Evolutionary conservation across 257 asterid species (phyloP), one percentile per base, ranked within the genome.

Genomic region (Lithospermum erythrorhizon): DNA sequence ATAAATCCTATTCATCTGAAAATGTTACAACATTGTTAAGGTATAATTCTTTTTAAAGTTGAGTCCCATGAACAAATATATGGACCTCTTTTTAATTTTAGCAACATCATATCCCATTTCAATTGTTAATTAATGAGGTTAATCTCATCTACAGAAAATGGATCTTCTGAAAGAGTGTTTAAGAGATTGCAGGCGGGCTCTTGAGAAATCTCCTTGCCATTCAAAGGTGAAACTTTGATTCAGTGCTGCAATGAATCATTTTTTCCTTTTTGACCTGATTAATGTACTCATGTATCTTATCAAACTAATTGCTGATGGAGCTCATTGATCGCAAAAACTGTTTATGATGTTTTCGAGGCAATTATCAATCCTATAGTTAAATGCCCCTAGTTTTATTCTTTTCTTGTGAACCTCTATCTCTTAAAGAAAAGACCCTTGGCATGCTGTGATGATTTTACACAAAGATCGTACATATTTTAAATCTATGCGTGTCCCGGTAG

Each of bases 151-250:
- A 70, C 84, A 91, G 98, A 86, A 91, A 69, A 74, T 91, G 83
- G 95, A 89, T 68, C 77, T 79, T 19, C 70, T 72, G 62, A 27
- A 63, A 67, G 95, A 84, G 76, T 82, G 94, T 72, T 62, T 81
- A 59, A 86, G 85, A 68, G 98, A 91, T 76, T 75, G 89, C 76
- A 74, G 57, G 56, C 73, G 95, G 60, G 82, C 95, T 72, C 83
- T 91, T 70, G 71, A 61, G 41, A 57, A 78, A 52, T 81, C 60
- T 71, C 90, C 98, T 14, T 70, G 68, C 58, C 85, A 86, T 73
- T 83, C 93, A 7, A 91, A 91, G 96, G 98, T 88, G 68, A 55
- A 64, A 4, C 68, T 55, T 58, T 29, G 6, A 25, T 61, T 60
- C 53, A 49, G 24, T 55, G 17, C 61, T 51, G 19, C 15, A 5